A percentile compares a stretch with the other conserved stretches of the same genome.
Conservation (phyloP, 1,284 basidiomycete species). For the Ganoderma sp. region DNA sequence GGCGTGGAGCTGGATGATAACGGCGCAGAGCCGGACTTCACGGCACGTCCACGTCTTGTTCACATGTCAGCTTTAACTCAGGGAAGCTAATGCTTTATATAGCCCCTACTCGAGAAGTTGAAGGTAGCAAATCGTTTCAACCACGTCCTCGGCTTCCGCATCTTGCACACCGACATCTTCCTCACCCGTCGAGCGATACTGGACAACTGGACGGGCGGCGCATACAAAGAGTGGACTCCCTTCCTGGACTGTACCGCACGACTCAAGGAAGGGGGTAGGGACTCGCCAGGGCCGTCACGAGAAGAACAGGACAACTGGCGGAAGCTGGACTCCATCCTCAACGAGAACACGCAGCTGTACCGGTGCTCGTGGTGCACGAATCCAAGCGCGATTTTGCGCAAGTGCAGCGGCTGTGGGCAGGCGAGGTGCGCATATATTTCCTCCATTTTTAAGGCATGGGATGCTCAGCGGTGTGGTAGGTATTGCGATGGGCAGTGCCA, state of each 20-base stretch:
- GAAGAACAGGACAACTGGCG: neutral
- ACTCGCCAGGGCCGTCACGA: neutral
- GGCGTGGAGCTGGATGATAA: constrained; percentile 5
- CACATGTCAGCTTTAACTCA: neutral
- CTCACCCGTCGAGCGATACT: neutral
- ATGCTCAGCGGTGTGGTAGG: neutral
- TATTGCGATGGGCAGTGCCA: neutral
- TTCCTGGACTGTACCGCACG: neutral
- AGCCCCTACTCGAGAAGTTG: constrained; percentile 4
- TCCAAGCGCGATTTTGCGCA: constrained; percentile 56
- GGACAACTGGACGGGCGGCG: neutral
- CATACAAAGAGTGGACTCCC: neutral
- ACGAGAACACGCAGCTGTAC: constrained; percentile 35
- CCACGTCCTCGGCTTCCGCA: neutral
- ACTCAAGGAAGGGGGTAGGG: neutral
- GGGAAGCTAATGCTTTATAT: neutral
- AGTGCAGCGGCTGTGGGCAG: constrained; percentile 45
- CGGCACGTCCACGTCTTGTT: neutral
- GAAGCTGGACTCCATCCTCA: constrained; percentile 1
- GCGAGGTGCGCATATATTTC: constrained; percentile 26
- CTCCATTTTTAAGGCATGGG: neutral
- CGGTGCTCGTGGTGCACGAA: constrained; percentile 62
- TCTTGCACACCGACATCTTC: neutral
- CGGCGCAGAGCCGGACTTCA: neutral
- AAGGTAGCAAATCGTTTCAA: neutral